phyloP scores from a whole-genome alignment of 169 alveolate species.

The Pseudocohnilembus persalinus region DNA sequence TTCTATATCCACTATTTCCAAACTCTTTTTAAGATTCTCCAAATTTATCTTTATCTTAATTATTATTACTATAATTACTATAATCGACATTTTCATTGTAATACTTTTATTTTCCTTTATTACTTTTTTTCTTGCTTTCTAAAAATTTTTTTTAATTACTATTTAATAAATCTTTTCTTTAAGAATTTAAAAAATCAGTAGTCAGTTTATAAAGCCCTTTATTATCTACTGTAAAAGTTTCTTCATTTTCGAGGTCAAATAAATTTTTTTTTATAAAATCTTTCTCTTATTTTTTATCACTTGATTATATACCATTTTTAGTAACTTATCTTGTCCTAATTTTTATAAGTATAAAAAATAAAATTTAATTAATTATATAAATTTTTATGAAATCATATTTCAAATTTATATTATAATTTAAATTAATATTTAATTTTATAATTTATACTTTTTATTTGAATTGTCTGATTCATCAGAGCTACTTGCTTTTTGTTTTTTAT shows the following conservation, averaged over 20 bases:
- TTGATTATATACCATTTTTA: neutral
- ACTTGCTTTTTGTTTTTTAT: no score
- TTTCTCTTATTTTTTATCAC: neutral
- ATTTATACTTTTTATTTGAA: no score
- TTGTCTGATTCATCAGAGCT: no score
- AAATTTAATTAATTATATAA: no score
- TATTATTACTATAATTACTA: neutral
- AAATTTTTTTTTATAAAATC: neutral
- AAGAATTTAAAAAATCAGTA: slow-evolving; percentile 14
- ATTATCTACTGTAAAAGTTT: slow-evolving; percentile 7
- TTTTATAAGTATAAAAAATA: no score
- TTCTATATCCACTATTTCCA: neutral
- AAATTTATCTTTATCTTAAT: neutral
- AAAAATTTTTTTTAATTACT: neutral
- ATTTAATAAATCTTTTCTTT: neutral
- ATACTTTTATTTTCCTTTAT: slow-evolving; percentile 4
- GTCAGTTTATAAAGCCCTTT: slow-evolving; percentile 7
- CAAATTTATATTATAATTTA: no score
- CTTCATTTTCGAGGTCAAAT: neutral
- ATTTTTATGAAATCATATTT: neutral
- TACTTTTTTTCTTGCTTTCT: slow-evolving; percentile 8
- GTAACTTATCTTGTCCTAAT: neutral
- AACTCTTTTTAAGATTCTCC: neutral
- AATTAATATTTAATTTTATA: no score
- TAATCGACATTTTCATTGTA: neutral